phyloP scores from a whole-genome alignment of 306 rosid genomes.

The Oemleria cerasiformis region DNA sequence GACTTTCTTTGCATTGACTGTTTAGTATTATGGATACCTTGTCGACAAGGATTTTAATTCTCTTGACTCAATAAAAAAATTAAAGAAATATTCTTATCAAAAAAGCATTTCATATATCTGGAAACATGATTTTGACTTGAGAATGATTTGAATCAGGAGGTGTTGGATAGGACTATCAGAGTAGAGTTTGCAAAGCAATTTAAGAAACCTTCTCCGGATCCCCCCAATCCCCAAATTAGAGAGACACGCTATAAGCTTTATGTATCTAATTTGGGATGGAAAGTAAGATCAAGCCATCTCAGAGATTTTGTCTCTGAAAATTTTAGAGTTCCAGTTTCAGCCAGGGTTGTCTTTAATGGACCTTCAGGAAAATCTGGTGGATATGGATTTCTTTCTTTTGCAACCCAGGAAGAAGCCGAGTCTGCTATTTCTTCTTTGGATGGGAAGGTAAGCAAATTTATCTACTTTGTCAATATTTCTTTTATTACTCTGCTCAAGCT shows the following conservation, averaged over 20 bases:
- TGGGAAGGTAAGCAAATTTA: conserved; percentile 59
- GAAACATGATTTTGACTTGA: conserved; percentile 1
- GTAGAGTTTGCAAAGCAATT: conserved; percentile 66
- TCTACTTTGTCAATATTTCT: conserved; percentile 10
- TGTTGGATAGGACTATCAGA: conserved; percentile 62
- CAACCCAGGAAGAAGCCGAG: conserved; percentile 71
- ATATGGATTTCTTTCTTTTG: conserved; percentile 80
- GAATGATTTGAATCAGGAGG: conserved; percentile 44
- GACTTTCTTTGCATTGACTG: not conserved
- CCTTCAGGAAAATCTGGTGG: conserved; percentile 68
- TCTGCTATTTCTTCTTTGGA: conserved; percentile 69
- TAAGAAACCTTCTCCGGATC: conserved; percentile 68
- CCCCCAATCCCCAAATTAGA: conserved; percentile 38
- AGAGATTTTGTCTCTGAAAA: conserved; percentile 57
- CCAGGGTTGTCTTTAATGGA: conserved; percentile 75
- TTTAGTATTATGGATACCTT: not conserved
- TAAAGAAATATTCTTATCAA: not conserved
- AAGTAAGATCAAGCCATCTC: conserved; percentile 72
- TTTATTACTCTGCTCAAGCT: conserved; percentile 12
- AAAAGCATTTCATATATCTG: not conserved
- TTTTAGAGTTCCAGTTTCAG: conserved; percentile 67
- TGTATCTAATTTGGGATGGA: conserved; percentile 78
- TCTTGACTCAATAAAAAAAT: not conserved
- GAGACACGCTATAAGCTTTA: conserved; percentile 67
- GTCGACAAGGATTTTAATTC: not conserved